Percentiles rank a stretch among this genome's conserved stretches.
Evolutionary conservation across 1,139 yeast genomes (phyloP).

Genomic region (Suhomyces atakaporum): DNA sequence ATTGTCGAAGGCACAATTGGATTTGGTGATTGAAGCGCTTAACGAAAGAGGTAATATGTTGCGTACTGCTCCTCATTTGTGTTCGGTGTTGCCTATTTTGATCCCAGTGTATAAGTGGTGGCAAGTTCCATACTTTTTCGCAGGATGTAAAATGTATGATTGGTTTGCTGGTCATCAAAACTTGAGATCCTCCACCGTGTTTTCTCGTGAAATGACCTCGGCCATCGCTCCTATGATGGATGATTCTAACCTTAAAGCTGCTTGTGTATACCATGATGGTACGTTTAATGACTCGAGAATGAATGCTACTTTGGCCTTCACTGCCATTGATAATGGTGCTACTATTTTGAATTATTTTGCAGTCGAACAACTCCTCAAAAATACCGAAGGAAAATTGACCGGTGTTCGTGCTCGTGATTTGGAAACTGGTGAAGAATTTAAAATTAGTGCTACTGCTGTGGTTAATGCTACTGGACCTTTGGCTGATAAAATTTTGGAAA

Average conservation of each 20-base stretch:
- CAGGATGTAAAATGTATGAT: slow-evolving; percentile 91
- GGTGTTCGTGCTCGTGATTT: slow-evolving; percentile 80
- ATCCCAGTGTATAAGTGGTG: slow-evolving; percentile 94
- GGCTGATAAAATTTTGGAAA: slow-evolving; percentile 79
- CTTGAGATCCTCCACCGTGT: slow-evolving; percentile 74
- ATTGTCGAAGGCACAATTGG: slow-evolving; percentile 86
- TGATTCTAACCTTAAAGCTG: slow-evolving; percentile 77
- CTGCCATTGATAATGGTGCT: slow-evolving; percentile 88
- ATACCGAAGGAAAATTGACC: slow-evolving; percentile 54
- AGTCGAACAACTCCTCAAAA: slow-evolving; percentile 74
- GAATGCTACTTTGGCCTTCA: slow-evolving; percentile 81
- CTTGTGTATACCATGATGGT: slow-evolving; percentile 94
- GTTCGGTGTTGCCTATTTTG: slow-evolving; percentile 86
- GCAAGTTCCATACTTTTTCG: slow-evolving; percentile 94
- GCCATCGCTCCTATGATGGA: slow-evolving; percentile 90
- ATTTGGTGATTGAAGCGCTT: slow-evolving; percentile 89
- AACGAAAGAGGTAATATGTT: slow-evolving; percentile 89
- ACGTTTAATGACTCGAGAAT: slow-evolving; percentile 90
- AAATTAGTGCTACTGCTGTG: slow-evolving; percentile 68
- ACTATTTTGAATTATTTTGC: slow-evolving; percentile 86
- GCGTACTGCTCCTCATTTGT: slow-evolving; percentile 90
- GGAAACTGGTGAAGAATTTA: slow-evolving; percentile 66
- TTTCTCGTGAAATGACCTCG: slow-evolving; percentile 66
- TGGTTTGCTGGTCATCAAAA: slow-evolving; percentile 90
- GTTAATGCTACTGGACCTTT: slow-evolving; percentile 96